Base-by-base conservation (phyloP, 805 yeast genomes). In the Tetrapisispora namnaoensis region DNA sequence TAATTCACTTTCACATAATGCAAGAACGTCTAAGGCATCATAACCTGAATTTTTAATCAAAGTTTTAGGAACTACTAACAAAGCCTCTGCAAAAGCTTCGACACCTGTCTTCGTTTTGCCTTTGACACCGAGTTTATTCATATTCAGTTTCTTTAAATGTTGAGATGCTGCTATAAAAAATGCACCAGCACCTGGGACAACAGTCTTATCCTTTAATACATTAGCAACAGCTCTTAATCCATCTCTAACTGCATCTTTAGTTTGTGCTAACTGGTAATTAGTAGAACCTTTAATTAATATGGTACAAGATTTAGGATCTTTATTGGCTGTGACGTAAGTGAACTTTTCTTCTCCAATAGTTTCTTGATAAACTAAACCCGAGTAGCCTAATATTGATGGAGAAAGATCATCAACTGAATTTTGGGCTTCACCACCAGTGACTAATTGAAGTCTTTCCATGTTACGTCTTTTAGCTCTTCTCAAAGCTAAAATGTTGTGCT, bases 381-480 rank as follows among this genome's bases (percentile, higher is more conserved):
- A 87, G 65, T 69, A 83, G 22, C 99, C 99, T 52, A 93, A 75
- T 6, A 87, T 74, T 1, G 74, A 77, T 4, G 95, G 88, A 6
- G 83, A 61, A 60, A 93, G 75, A 65, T 91, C 98, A 62, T 93
- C 99, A 42, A 90, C 97, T 14, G 96, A 84, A 70, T 93, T 93
- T 71, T 91, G 97, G 9, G 98, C 98, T 65, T 85, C 93, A 59
- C 99, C 99, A 30, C 97, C 99, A 54, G 95, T 86, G 47, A 89
- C 88, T 52, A 93, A 76, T 70, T 93, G 99, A 64, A 93, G 76
- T 66, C 99, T 82, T 73, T 93, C 99, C 99, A 93, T 91, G 70
- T 93, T 93, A 73, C 99, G 84, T 74, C 99, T 82, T 75, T 93
- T 93, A 41, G 99, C 99, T 65, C 99, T 82, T 74, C 99, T 83